These are phyloP conservation scores for Mycena olivaceomarginata DNA, from an alignment of 768 basidiomycete species.

Conservation along the genomic window DNA sequence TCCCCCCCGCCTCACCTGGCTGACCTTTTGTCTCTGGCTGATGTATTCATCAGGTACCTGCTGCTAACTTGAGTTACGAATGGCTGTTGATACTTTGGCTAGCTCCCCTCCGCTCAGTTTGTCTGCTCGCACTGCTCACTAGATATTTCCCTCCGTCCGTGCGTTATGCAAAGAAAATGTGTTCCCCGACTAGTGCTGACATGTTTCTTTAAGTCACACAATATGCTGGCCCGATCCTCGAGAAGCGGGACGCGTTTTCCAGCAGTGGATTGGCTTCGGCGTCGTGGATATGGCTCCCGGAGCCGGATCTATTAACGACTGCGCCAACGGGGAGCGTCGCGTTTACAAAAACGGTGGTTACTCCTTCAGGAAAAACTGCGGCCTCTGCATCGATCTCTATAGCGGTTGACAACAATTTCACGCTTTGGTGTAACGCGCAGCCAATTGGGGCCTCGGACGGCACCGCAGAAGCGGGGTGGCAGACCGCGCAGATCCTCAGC, in stretches of 20 bases:
- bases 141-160: neutral
- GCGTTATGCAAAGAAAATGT: neutral
- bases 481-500: conserved; percentile 17
- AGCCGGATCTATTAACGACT: conserved; percentile 20
- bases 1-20: neutral
- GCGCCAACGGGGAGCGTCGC: conserved; percentile 34
- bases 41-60: conserved; percentile 7
- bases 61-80: neutral
- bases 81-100: neutral
- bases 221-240: neutral
- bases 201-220: neutral
- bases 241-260: conserved; percentile 29
- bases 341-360: conserved; percentile 32
- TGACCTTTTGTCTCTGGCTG: neutral
- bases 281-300: conserved; percentile 43
- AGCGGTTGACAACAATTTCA: conserved; percentile 41
- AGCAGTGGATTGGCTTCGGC: conserved; percentile 29
- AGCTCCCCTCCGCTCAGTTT: conserved; percentile 2
- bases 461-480: neutral
- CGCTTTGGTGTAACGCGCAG: conserved; percentile 39
- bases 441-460: conserved; percentile 30
- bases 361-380: conserved; percentile 32
- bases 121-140: neutral
- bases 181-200: neutral
- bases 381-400: conserved; percentile 26